Percentiles rank a stretch among this genome's conserved stretches.
Conservation (phyloP, 805 yeast genomes). For the Cyberlindnera lachancei region DNA sequence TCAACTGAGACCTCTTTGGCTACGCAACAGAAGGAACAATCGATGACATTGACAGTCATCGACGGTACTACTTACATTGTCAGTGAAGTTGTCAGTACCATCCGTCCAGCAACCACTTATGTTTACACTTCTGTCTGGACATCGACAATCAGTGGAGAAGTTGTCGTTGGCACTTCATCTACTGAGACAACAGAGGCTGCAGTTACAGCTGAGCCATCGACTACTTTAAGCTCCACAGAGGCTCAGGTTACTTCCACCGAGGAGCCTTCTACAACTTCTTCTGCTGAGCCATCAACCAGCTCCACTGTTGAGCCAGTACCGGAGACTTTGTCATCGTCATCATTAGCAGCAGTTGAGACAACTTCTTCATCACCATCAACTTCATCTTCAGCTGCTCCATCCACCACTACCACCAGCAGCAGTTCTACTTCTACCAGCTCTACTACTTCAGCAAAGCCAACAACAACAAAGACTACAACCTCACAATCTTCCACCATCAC, state of each 20-base stretch:
- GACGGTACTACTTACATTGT: conserved; percentile 22
- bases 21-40: conserved; percentile 48
- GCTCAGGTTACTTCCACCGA: too few relatives aligned
- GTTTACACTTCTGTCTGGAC: conserved; percentile 18
- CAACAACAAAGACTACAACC: conserved; percentile 2
- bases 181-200: conserved; percentile 7
- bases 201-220: conserved; percentile 1
- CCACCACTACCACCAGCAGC: neutral
- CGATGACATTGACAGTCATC: conserved; percentile 11
- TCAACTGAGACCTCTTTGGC: neutral
- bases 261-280: conserved; percentile 2
- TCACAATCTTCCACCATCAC: conserved; percentile 3
- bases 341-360: conserved; percentile 1
- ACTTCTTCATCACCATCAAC: conserved; percentile 3
- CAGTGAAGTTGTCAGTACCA: conserved; percentile 18
- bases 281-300: conserved; percentile 1
- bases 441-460: neutral
- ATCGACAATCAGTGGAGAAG: conserved; percentile 15
- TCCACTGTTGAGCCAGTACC: conserved; percentile 1
- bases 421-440: conserved; percentile 1
- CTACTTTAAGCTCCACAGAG: neutral
- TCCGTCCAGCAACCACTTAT: conserved; percentile 18
- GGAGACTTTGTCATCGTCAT: neutral
- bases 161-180: conserved; percentile 9
- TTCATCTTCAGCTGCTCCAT: conserved; percentile 3